These are phyloP conservation scores for Pyrenochaeta sp. DNA, from an alignment of 2,329 filamentous ascomycete species.

Conservation along the genomic window DNA sequence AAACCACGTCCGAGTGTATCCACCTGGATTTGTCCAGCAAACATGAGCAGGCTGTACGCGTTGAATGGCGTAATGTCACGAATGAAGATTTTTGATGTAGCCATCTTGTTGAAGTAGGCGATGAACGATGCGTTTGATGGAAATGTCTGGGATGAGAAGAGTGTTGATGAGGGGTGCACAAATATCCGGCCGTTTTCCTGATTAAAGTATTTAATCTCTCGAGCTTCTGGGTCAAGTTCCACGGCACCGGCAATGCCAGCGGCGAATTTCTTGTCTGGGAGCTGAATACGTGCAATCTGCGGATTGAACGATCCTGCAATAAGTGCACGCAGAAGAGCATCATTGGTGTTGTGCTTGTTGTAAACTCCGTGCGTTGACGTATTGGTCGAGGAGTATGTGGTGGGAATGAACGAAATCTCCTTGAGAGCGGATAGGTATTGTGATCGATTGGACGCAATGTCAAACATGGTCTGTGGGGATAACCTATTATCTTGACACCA, in stretches of 20 bases:
- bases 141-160: slow-evolving; percentile 85
- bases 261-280: slow-evolving; percentile 95
- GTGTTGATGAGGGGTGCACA: slow-evolving; percentile 85
- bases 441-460: slow-evolving; percentile 84
- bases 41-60: slow-evolving; percentile 85
- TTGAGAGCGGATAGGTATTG: slow-evolving; percentile 88
- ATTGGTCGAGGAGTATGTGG: slow-evolving; percentile 45
- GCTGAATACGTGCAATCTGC: slow-evolving; percentile 89
- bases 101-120: slow-evolving; percentile 90
- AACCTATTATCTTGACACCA: slow-evolving; percentile 92
- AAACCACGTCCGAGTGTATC: slow-evolving; percentile 89
- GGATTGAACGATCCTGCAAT: slow-evolving; percentile 67
- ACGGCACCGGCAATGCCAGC: slow-evolving; percentile 87
- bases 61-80: slow-evolving; percentile 94
- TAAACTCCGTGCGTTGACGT: slow-evolving; percentile 42
- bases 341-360: slow-evolving; percentile 60
- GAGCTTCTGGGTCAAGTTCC: slow-evolving; percentile 90
- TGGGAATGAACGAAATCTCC: slow-evolving; percentile 80
- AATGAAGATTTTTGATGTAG: slow-evolving; percentile 90
- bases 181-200: slow-evolving; percentile 73
- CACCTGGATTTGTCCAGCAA: slow-evolving; percentile 83
- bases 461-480: slow-evolving; percentile 80
- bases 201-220: slow-evolving; percentile 90
- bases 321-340: slow-evolving; percentile 57
- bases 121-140: slow-evolving; percentile 79